Evolutionary conservation across 352 stramenopile genomes (phyloP), one percentile per base, ranked within the genome.

Genomic region (Phytophthora multivora): DNA sequence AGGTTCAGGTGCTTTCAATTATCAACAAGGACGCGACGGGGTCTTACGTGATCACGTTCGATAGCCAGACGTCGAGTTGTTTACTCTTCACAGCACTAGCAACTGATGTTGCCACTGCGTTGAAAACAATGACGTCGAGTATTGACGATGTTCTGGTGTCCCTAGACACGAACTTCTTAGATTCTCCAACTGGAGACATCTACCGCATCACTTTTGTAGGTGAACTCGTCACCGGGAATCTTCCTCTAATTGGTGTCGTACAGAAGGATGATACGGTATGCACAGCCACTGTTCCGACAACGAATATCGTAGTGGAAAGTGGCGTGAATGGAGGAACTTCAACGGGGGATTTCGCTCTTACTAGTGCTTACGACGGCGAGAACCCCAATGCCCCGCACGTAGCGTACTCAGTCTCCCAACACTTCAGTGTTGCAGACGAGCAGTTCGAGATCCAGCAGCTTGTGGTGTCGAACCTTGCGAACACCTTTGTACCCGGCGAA

Each of bases 191-290:
- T 26, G 84, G 84, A 5, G 86, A 62, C 36, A 67, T 91, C 11
- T 88, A 84, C 57, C 63, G 66, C 7, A 74, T 93, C 52, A 91
- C 86, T 15, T 95, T 95, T 65, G 54, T 88, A 1, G 80, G 81
- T 0, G 64, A 91, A 2, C 30, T 61, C 12, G 80, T 90, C 0
- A 83, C 68, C 0, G 86, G 86, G 1, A 75, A 89, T 36, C 16
- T 93, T 1, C 69, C 69, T 1, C 42, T 65, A 7, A 41, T 91
- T 10, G 35, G 26, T 0, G 52, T 61, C 2, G 18, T 58, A 0
- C 51, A 69, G 12, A 49, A 43, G n/a, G 28, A 18, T 28, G 45
- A 65, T 39, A n/a, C 26, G 5, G 15, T 19, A 2, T 73, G 65
- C 13, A n/a, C 39, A 5, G 59, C 54, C 46, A 18, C 43, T 10